Conservation (phyloP, 768 basidiomycete species). For the Udeniomyces megalosporus region DNA sequence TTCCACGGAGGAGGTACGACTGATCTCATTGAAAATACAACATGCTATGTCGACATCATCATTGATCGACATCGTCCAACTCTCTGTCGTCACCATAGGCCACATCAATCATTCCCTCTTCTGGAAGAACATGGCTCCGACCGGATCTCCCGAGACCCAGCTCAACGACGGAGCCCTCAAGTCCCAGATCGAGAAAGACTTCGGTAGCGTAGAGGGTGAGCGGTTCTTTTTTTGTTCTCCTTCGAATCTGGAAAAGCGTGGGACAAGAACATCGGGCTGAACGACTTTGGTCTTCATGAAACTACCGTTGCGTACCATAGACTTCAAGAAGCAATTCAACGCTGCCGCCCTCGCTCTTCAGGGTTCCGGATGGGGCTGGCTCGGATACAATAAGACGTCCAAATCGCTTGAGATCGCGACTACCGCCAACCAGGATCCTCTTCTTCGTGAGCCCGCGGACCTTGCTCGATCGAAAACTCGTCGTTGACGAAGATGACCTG, state of each 20-base stretch:
- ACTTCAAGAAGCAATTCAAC: slow-evolving; percentile 66
- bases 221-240: too few relatives aligned
- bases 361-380: slow-evolving; percentile 93
- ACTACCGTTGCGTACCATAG: background rate
- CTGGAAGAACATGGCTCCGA: slow-evolving; percentile 81
- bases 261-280: background rate
- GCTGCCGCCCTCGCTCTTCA: slow-evolving; percentile 69
- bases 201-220: slow-evolving; percentile 47
- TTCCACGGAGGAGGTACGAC: slow-evolving; percentile 87
- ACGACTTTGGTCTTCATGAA: background rate
- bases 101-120: slow-evolving; percentile 93
- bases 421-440: slow-evolving; percentile 92
- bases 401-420: slow-evolving; percentile 78
- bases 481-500: too few relatives aligned
- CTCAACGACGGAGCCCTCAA: slow-evolving; percentile 38
- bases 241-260: too few relatives aligned
- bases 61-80: background rate
- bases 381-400: slow-evolving; percentile 31
- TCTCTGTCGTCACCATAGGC: slow-evolving; percentile 27
- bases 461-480: too few relatives aligned
- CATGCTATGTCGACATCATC: background rate
- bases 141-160: slow-evolving; percentile 40
- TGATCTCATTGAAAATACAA: background rate
- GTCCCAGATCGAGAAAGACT: slow-evolving; percentile 43
- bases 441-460: slow-evolving; percentile 35